phyloP scores from a whole-genome alignment of 768 basidiomycete species.

The Lepiota venenata region DNA sequence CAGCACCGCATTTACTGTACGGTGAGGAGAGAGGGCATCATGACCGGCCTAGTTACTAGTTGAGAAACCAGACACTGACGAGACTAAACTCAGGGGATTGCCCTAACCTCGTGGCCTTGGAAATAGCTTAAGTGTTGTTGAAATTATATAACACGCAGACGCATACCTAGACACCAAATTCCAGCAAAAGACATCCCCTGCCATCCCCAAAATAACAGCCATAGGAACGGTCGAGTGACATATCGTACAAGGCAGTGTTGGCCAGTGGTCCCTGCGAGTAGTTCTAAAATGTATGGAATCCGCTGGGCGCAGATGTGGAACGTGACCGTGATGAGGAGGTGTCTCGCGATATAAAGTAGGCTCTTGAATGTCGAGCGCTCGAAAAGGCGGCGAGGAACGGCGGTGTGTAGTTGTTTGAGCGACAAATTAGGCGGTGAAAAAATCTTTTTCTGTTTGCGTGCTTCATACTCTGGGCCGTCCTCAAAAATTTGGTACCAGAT shows the following conservation, averaged over 20 bases:
- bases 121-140: not conserved
- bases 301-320: constrained; percentile 37
- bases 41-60: constrained; percentile 40
- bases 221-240: constrained; percentile 23
- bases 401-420: constrained; percentile 42
- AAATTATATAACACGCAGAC: not conserved
- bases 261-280: constrained; percentile 1
- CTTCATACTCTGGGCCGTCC: constrained; percentile 49
- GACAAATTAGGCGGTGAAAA: constrained; percentile 41
- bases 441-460: constrained; percentile 31
- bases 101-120: constrained; percentile 41
- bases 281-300: constrained; percentile 23
- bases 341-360: constrained; percentile 38
- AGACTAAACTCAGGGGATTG: not conserved
- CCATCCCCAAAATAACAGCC: constrained; percentile 48
- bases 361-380: constrained; percentile 41
- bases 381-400: constrained; percentile 46
- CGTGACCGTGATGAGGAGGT: constrained; percentile 33
- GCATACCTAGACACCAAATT: constrained; percentile 41
- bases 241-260: not conserved
- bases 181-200: constrained; percentile 45
- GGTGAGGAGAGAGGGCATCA: constrained; percentile 39
- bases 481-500: constrained; percentile 40
- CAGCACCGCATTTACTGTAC: constrained; percentile 32
- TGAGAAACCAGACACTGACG: not conserved